Base-by-base conservation (phyloP, 2,329 filamentous ascomycete species). In the Rugonectria rugulosa region DNA sequence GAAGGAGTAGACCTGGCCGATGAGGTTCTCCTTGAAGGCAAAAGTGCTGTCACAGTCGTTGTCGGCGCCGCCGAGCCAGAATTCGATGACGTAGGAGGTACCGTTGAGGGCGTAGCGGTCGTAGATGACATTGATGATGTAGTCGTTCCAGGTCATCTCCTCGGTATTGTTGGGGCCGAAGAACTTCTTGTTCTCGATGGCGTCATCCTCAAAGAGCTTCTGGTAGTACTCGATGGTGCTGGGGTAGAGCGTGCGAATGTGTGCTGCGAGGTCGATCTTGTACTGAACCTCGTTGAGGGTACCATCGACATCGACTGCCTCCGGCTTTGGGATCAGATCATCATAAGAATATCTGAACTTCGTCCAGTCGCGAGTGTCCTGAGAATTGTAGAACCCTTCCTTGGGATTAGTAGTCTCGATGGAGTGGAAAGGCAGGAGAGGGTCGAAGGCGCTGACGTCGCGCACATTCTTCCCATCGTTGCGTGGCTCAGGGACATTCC, bases 111-210 rank as follows among this genome's bases (percentile, higher is more conserved):
- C 59, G 12, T 53, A 61, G 6, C 56, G 44, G 5, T 61, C 56
- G n/a, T 60, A 61, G n/a, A 56, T 23, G 20, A 59, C 52, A 17
- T 34, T 56, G 52, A 59, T 53, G 23, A 59, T 52, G 34, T 59
- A 59, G 40, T 59, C 56, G 29, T 56, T 51, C 56, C 56, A 59
- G 2, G 43, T 21, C n/a, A 31, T 14, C 1, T 17, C 19, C 7
- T 53, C 17, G 34, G 40, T 37, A 15, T 57, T 53, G 34, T 47
- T 4, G 0, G 48, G 48, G 6, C 48, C 48, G 9, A 48, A 47
- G 19, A 48, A 48, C 2, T 29, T 20, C 12, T n/a, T n/a, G 24
- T 53, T 45, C 24, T 27, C 12, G 21, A 44, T 45, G 8, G 5
- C 11, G 5, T 40, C 20, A 9, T 53, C 45, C 10, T 40, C n/a